Evolutionary conservation across 1,284 basidiomycete genomes (phyloP).

Genomic region (Malassezia japonica): DNA sequence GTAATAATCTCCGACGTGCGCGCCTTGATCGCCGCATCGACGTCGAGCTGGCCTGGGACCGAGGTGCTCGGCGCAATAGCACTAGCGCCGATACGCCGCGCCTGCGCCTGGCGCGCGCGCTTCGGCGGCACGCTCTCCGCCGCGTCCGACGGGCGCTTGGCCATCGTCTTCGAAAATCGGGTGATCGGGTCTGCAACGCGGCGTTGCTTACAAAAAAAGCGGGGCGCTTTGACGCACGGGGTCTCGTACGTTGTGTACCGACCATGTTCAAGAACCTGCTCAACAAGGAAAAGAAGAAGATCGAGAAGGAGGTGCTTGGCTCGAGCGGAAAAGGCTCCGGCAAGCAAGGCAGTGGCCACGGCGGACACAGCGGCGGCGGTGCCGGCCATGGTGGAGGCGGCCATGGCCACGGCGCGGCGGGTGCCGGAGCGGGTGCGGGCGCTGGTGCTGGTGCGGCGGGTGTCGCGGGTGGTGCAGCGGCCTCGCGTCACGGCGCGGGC

Average conservation of each 20-base stretch:
- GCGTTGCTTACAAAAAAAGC: too few species aligned
- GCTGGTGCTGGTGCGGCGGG: too few species aligned
- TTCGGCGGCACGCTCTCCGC: not conserved
- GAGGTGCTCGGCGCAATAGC: not conserved
- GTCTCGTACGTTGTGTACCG: too few species aligned
- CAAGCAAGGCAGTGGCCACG: not conserved
- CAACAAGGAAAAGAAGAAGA: not conserved
- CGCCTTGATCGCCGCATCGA: constrained; percentile 11
- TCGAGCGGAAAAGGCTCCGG: too few species aligned
- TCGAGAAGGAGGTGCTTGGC: not conserved
- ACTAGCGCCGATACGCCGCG: not conserved
- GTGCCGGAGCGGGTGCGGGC: too few species aligned
- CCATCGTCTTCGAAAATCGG: constrained; percentile 1
- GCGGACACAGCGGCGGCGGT: not conserved
- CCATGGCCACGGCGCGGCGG: too few species aligned
- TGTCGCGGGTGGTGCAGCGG: not conserved
- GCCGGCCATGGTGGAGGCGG: not conserved
- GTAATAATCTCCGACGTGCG: constrained; percentile 14
- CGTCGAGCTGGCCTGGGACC: not conserved
- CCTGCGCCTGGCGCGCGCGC: not conserved
- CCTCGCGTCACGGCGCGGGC: not conserved
- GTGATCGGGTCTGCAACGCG: not conserved
- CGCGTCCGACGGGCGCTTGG: not conserved
- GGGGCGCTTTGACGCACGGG: too few species aligned
- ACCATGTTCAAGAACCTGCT: constrained; percentile 4